Evolutionary conservation across 2,329 filamentous ascomycete species (phyloP).

Genomic region (Ophioceras dolichostomum): DNA sequence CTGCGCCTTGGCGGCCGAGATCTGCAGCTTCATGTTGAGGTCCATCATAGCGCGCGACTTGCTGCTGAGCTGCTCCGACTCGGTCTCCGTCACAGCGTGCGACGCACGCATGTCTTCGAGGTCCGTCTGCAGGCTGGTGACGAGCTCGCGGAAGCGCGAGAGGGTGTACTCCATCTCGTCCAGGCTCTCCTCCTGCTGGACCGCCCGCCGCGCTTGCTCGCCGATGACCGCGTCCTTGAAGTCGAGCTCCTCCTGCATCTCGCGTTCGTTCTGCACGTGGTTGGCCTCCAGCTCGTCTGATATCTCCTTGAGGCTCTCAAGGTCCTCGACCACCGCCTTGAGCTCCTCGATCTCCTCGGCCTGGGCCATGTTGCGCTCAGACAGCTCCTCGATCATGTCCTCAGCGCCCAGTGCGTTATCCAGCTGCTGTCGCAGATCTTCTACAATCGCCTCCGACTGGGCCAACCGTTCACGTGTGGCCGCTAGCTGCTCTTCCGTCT

Average conservation of each 20-base stretch:
- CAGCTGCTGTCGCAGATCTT: slow-evolving; percentile 81
- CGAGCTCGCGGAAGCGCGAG: slow-evolving; percentile 77
- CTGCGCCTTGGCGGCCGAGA: slow-evolving; percentile 81
- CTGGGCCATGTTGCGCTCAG: slow-evolving; percentile 74
- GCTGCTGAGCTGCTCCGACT: slow-evolving; percentile 80
- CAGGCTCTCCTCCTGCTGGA: slow-evolving; percentile 66
- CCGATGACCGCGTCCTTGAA: slow-evolving; percentile 72
- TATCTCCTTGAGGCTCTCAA: slow-evolving; percentile 82
- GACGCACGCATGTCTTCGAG: slow-evolving; percentile 87
- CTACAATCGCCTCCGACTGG: slow-evolving; percentile 61
- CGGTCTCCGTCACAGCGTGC: slow-evolving; percentile 82
- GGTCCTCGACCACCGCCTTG: slow-evolving; percentile 68
- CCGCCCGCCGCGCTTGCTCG: slow-evolving; percentile 64
- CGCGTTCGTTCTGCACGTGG: slow-evolving; percentile 84
- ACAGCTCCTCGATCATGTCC: slow-evolving; percentile 87
- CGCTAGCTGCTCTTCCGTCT: slow-evolving; percentile 57
- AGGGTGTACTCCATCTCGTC: slow-evolving; percentile 88
- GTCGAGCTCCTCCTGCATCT: slow-evolving; percentile 88
- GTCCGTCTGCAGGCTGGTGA: slow-evolving; percentile 73
- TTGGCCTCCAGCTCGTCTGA: slow-evolving; percentile 92
- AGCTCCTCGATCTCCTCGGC: slow-evolving; percentile 76
- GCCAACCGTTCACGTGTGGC: slow-evolving; percentile 60
- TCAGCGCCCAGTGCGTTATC: slow-evolving; percentile 82
- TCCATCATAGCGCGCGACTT: slow-evolving; percentile 94
- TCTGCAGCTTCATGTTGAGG: slow-evolving; percentile 85